These are phyloP conservation scores for Antrodiella citrinella DNA, from an alignment of 768 basidiomycete species.

Conservation along the genomic window DNA sequence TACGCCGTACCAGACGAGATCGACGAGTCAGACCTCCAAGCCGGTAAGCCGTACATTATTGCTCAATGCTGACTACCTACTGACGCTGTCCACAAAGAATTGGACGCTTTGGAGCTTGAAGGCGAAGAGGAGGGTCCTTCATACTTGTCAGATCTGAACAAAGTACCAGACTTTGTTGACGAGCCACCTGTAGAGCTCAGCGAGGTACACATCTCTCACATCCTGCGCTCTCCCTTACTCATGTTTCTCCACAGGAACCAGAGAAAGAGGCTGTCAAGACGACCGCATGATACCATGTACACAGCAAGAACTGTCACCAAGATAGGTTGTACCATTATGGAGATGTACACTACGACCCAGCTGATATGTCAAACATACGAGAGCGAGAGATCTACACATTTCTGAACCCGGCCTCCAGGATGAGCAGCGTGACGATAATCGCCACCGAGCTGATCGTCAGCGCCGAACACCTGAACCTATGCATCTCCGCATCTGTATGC, in stretches of 20 bases:
- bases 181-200: slow-evolving; percentile 66
- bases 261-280: slow-evolving; percentile 26
- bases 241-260: slow-evolving; percentile 11
- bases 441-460: slow-evolving; percentile 10
- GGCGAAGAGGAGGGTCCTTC: slow-evolving; percentile 86
- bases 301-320: neutral
- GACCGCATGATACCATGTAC: slow-evolving; percentile 12
- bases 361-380: slow-evolving; percentile 2
- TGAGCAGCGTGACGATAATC: slow-evolving; percentile 9
- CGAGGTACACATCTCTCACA: slow-evolving; percentile 38
- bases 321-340: slow-evolving; percentile 8
- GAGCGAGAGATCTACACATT: slow-evolving; percentile 3
- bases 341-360: slow-evolving; percentile 8
- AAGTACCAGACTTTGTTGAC: slow-evolving; percentile 89
- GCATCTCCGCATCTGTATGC: slow-evolving; percentile 13
- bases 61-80: neutral
- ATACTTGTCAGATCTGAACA: slow-evolving; percentile 81
- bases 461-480: slow-evolving; percentile 13
- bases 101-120: slow-evolving; percentile 89
- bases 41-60: slow-evolving; percentile 47
- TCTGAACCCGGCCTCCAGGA: slow-evolving; percentile 13
- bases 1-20: slow-evolving; percentile 97
- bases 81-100: slow-evolving; percentile 60
- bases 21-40: slow-evolving; percentile 95
- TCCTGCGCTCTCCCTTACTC: neutral